phyloP scores from a whole-genome alignment of 192 early-diverging fungal species.

The Gigaspora rosea region DNA sequence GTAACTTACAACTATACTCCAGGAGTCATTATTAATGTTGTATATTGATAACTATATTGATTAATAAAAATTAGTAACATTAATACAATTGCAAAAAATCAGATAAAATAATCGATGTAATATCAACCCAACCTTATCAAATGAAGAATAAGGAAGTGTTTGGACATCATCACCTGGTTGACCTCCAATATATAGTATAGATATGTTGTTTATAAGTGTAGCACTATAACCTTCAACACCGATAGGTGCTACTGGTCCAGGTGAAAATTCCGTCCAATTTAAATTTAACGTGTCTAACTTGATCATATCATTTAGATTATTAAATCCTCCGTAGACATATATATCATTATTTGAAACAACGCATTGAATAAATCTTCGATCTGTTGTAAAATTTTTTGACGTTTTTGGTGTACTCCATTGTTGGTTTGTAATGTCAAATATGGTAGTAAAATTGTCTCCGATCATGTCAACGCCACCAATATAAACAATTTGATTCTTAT shows the following conservation, averaged over 20 bases:
- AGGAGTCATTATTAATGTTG: background rate
- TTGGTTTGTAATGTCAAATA: background rate
- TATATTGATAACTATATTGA: background rate
- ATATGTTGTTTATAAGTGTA: background rate
- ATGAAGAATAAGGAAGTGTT: background rate
- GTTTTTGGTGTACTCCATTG: background rate
- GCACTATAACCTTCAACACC: background rate
- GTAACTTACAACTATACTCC: background rate
- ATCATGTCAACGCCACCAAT: background rate
- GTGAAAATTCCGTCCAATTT: background rate
- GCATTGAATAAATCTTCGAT: background rate
- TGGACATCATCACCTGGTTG: background rate
- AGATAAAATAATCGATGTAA: background rate
- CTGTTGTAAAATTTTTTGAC: background rate
- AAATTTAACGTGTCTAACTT: background rate
- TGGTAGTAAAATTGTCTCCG: background rate
- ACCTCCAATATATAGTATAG: no score
- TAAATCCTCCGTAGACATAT: background rate
- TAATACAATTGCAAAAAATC: background rate
- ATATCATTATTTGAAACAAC: background rate
- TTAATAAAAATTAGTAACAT: background rate
- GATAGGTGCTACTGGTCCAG: background rate
- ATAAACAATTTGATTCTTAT: background rate
- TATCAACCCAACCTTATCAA: background rate
- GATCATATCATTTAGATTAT: background rate